Evolutionary conservation across 768 basidiomycete species (phyloP).

Genomic region (Steccherinum ochraceum): DNA sequence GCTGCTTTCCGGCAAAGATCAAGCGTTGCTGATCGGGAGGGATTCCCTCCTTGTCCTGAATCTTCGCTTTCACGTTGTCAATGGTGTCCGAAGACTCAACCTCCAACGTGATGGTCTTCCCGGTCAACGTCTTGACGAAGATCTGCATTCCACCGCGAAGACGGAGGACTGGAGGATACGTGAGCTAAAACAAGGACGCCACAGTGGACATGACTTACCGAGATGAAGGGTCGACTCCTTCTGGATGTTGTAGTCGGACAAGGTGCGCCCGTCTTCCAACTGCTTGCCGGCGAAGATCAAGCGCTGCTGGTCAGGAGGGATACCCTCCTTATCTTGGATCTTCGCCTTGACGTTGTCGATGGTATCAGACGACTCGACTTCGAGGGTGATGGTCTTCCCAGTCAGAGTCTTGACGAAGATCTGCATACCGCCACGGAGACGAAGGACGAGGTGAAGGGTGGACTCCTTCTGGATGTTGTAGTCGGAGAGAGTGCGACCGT

Average conservation of each 20-base stretch:
- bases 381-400: conserved; percentile 87
- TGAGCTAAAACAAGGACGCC: not conserved
- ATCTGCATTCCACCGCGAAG: conserved; percentile 91
- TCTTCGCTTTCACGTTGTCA: conserved; percentile 87
- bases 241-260: conserved; percentile 90
- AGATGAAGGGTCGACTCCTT: conserved; percentile 92
- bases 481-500: conserved; percentile 68
- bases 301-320: conserved; percentile 88
- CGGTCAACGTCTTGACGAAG: conserved; percentile 77
- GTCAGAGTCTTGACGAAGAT: conserved; percentile 87
- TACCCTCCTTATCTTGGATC: conserved; percentile 84
- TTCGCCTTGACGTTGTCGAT: conserved; percentile 78
- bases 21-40: conserved; percentile 87
- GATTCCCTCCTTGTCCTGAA: conserved; percentile 90
- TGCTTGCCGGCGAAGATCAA: conserved; percentile 97
- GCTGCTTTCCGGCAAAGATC: conserved; percentile 90
- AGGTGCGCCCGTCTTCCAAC: conserved; percentile 88
- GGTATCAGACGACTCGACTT: conserved; percentile 74
- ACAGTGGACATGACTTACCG: conserved; percentile 18
- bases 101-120: conserved; percentile 90
- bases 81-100: conserved; percentile 85
- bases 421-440: conserved; percentile 54
- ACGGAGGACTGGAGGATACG: conserved; percentile 51
- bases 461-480: conserved; percentile 32
- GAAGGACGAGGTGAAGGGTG: conserved; percentile 40